Conservation (phyloP, 192 early-diverging fungal genomes). For the Entomortierella parvispora region DNA sequence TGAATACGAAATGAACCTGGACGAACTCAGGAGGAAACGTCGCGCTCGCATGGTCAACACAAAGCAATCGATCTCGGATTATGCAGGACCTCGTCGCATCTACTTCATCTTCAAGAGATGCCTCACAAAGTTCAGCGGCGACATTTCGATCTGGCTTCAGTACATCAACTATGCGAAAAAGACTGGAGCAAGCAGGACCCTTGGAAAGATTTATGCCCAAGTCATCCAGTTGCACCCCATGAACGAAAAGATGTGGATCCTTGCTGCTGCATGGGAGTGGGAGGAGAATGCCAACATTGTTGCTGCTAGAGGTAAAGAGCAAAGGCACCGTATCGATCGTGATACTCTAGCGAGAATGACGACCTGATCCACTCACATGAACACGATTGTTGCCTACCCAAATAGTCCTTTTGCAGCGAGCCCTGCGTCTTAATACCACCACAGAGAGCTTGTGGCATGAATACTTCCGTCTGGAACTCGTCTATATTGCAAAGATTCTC, state of each 20-base stretch:
- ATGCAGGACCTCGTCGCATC: slow-evolving; percentile 78
- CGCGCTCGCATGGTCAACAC: slow-evolving; percentile 66
- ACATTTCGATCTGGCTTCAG: slow-evolving; percentile 88
- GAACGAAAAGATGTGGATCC: slow-evolving; percentile 87
- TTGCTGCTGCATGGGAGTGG: slow-evolving; percentile 91
- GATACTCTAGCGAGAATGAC: background rate
- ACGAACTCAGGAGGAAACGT: slow-evolving; percentile 81
- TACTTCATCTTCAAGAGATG: slow-evolving; percentile 83
- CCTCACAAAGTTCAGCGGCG: slow-evolving; percentile 81
- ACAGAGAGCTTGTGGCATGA: slow-evolving; percentile 85
- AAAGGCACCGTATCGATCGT: background rate
- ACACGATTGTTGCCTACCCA: no score
- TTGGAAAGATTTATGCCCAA: slow-evolving; percentile 80
- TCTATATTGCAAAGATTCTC: slow-evolving; percentile 88
- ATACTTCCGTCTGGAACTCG: slow-evolving; percentile 93
- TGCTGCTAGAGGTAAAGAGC: slow-evolving; percentile 70
- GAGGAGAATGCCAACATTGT: slow-evolving; percentile 84
- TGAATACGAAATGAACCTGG: slow-evolving; percentile 95
- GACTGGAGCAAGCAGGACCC: slow-evolving; percentile 60
- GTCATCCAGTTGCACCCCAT: slow-evolving; percentile 90
- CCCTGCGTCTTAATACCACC: slow-evolving; percentile 82
- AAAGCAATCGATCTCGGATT: slow-evolving; percentile 75
- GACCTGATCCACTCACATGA: no score
- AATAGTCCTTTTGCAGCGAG: slow-evolving; percentile 84
- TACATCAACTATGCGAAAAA: slow-evolving; percentile 87